Percentiles rank a stretch among this genome's conserved stretches.
Evolutionary conservation across 257 asterid species (phyloP).

Genomic region (Striga asiatica): DNA sequence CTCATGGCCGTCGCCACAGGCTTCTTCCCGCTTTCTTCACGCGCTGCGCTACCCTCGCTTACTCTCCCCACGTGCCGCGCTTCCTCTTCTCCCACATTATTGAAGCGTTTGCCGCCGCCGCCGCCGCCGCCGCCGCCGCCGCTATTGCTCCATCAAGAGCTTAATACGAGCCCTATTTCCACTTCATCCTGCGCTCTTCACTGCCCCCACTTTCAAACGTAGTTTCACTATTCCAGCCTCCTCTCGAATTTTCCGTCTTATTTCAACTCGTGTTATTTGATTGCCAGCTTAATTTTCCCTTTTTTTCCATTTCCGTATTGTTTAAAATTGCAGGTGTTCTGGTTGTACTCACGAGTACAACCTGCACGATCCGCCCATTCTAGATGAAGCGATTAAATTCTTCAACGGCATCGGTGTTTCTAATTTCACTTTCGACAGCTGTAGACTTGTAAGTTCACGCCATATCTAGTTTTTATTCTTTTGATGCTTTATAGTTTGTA

Average conservation of each 20-base stretch:
- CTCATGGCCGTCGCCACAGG: constrained; percentile 25
- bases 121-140: constrained; percentile 18
- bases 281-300: neutral
- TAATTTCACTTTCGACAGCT: constrained; percentile 60
- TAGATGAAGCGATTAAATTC: constrained; percentile 50
- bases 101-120: constrained; percentile 16
- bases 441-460: constrained; percentile 57
- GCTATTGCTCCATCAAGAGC: constrained; percentile 12
- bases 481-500: constrained; percentile 3
- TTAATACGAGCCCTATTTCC: constrained; percentile 19
- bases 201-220: constrained; percentile 72
- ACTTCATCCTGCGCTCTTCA: constrained; percentile 55
- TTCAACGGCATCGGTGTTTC: constrained; percentile 51
- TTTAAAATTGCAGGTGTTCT: constrained; percentile 59
- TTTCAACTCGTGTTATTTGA: neutral
- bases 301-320: neutral
- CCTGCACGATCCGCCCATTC: constrained; percentile 62
- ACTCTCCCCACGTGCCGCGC: constrained; percentile 24
- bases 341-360: constrained; percentile 84
- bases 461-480: neutral
- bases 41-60: constrained; percentile 15
- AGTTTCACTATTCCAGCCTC: constrained; percentile 1
- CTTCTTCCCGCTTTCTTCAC: constrained; percentile 28
- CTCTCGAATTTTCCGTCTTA: neutral
- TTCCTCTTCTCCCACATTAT: constrained; percentile 13